Evolutionary conservation across 495 filamentous ascomycete genomes (phyloP).

Genomic region (Recurvomyces mirabilis): DNA sequence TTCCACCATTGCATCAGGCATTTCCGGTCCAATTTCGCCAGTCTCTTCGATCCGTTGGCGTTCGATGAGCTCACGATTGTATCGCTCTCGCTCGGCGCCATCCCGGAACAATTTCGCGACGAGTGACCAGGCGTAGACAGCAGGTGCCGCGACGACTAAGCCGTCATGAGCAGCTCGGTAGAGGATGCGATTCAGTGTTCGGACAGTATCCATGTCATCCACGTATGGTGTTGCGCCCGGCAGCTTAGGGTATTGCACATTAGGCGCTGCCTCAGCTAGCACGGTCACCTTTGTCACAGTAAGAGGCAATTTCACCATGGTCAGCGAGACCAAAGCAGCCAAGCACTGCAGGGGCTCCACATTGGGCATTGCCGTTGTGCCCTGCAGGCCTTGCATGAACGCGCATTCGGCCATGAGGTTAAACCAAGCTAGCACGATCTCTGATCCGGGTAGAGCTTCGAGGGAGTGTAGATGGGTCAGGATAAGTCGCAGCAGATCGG

Average conservation of each 20-base stretch:
- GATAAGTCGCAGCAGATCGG: constrained; percentile 61
- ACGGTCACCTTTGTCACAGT: constrained; percentile 22
- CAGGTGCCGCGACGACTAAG: constrained; percentile 47
- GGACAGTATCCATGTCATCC: constrained; percentile 47
- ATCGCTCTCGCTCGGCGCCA: background rate
- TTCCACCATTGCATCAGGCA: no score
- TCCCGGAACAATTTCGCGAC: constrained; percentile 36
- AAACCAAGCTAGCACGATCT: constrained; percentile 61
- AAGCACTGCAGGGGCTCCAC: constrained; percentile 49
- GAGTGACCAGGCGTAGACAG: constrained; percentile 65
- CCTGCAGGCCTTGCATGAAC: constrained; percentile 46
- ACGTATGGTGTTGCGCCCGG: constrained; percentile 50
- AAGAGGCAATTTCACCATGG: constrained; percentile 55
- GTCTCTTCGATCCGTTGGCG: constrained; percentile 1
- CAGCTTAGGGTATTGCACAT: constrained; percentile 7
- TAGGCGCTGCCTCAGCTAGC: background rate
- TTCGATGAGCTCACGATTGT: constrained; percentile 1
- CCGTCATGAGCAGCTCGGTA: constrained; percentile 35
- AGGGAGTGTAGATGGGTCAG: constrained; percentile 56
- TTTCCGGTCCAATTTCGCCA: no score
- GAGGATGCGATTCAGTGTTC: constrained; percentile 53
- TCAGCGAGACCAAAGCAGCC: constrained; percentile 59
- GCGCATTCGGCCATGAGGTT: constrained; percentile 49
- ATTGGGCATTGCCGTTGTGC: constrained; percentile 1
- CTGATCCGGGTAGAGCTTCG: constrained; percentile 42